Base-by-base conservation (phyloP, 2,329 filamentous ascomycete species). In the Claviceps paspali region DNA sequence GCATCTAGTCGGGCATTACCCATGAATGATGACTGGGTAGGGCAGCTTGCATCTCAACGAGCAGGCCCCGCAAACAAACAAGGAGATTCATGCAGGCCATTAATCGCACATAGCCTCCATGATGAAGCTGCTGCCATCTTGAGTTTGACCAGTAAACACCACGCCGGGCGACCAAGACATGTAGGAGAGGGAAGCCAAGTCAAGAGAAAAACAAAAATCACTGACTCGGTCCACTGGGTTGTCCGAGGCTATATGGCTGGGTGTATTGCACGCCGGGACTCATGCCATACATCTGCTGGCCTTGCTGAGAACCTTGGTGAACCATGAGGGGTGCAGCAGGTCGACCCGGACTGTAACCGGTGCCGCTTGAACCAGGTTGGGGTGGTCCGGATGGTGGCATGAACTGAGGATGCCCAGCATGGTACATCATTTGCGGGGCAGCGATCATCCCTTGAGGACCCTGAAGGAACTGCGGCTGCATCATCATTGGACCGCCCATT, bases 301-400 rank as follows among this genome's bases (percentile, higher is more conserved):
- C 86, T 56, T 93, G 87, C 52, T 95, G 88, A 21, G 87, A 95
- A 38, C 84, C 84, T 61, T 94, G 85, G 47, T 87, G 87, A 50
- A 79, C 82, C 88, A 96, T 96, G 78, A 92, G 85, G 2, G 84
- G 79, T 10, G 91, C 84, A 15, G 65, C 56, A 21, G 79, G 77
- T 33, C 86, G 75, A 39, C 84, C 78, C 1, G 88, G 88, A 53
- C 88, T 95, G n/a, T 83, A 94, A 12, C 85, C 84, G 48, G 79
- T 82, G 6, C 73, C 68, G 30, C 73, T 82, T 15, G 79, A 74
- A 38, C 76, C 69, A 7, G 63, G 58, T 46, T 75, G 73, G 21
- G 70, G 72, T 14, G 68, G 67, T 2, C 65, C 68, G 29, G 63
- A 62, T 6, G 68, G 65, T 23, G 58, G 78, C 67, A 73, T 86